A percentile compares a stretch with the other conserved stretches of the same genome.
These are phyloP conservation scores for Marchantia polymorpha DNA, from an alignment of 225 moss, liverwort and hornwort species.

Conservation along the genomic window DNA sequence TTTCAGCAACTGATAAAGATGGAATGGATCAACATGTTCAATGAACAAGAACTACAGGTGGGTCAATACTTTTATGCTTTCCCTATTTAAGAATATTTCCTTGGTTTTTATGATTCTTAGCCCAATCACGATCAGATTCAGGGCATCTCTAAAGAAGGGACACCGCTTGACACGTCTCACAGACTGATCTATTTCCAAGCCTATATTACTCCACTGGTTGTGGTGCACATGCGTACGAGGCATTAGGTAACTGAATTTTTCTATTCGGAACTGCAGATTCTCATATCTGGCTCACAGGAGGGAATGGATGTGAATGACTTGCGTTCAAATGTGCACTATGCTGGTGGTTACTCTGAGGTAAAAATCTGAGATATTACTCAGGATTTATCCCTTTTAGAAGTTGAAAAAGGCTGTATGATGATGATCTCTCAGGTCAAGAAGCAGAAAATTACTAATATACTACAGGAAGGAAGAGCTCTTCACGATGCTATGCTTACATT, in stretches of 20 bases:
- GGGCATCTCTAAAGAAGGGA: background rate
- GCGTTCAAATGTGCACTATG: slow-evolving; percentile 76
- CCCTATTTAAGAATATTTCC: background rate
- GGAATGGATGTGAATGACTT: slow-evolving; percentile 99
- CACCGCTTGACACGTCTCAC: background rate
- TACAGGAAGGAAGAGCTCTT: too few relatives aligned
- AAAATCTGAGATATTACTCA: background rate
- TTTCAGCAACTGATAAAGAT: slow-evolving; percentile 89
- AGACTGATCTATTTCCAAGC: background rate
- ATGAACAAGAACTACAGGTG: slow-evolving; percentile 98
- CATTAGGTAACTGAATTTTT: background rate
- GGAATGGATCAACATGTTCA: slow-evolving; percentile 99
- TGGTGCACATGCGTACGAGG: background rate
- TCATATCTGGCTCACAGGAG: slow-evolving; percentile 99
- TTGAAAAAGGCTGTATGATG: too few relatives aligned
- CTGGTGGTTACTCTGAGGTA: slow-evolving; percentile 97
- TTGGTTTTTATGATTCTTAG: background rate
- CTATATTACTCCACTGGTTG: too few relatives aligned
- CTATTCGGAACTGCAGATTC: slow-evolving; percentile 43
- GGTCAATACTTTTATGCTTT: background rate
- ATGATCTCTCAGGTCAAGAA: too few relatives aligned
- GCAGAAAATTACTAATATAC: too few relatives aligned
- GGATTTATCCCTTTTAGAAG: background rate
- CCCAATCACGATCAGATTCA: background rate
- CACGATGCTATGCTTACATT: too few relatives aligned